phyloP scores from a whole-genome alignment of 257 asterid genomes.

The Knoxia roxburghii region DNA sequence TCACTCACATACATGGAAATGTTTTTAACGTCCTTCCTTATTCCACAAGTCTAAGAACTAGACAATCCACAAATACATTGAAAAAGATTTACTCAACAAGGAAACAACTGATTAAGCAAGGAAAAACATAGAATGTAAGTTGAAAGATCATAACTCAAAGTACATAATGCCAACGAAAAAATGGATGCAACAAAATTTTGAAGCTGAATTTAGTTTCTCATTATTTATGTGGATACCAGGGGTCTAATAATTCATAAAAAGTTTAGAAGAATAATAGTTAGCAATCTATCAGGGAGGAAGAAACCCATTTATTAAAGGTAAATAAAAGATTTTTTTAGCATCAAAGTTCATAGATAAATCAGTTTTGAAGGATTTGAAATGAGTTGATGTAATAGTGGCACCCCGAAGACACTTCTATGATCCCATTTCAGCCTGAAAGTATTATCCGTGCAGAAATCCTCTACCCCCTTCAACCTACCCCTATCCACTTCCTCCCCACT shows the following conservation, averaged over 20 bases:
- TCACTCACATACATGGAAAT: conserved; percentile 1
- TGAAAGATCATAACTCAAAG: too few relatives aligned
- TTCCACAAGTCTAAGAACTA: conserved; percentile 5
- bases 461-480: too few relatives aligned
- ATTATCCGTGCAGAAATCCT: too few relatives aligned
- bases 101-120: background rate
- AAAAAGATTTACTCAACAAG: background rate
- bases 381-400: conserved; percentile 5
- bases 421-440: too few relatives aligned
- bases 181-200: background rate
- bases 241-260: too few relatives aligned
- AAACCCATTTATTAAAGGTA: too few relatives aligned
- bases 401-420: too few relatives aligned
- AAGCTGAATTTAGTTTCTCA: background rate
- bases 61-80: background rate
- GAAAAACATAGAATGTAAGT: too few relatives aligned
- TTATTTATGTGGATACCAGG: background rate
- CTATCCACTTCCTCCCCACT: too few relatives aligned
- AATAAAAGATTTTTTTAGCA: conserved; percentile 1
- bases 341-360: conserved; percentile 4
- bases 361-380: conserved; percentile 5
- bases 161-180: background rate
- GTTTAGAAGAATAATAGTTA: background rate
- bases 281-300: background rate
- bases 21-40: conserved; percentile 7